phyloP scores from a whole-genome alignment of 768 basidiomycete species.

The Naganishia kalamii region DNA sequence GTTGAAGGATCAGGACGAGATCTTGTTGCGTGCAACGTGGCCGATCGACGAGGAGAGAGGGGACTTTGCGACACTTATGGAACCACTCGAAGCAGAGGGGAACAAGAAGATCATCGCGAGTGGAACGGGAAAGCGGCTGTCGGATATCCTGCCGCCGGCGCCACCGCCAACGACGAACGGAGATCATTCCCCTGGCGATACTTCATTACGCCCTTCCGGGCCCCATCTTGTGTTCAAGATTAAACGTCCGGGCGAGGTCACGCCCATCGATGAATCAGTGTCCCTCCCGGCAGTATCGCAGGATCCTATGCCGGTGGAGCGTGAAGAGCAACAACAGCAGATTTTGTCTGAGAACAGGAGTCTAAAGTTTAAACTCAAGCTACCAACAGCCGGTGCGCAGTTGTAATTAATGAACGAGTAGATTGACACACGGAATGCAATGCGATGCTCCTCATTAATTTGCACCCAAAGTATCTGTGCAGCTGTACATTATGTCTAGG shows the following conservation, averaged over 20 bases:
- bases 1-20: conserved; percentile 17
- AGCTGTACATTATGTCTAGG: no score
- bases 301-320: no score
- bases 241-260: not conserved
- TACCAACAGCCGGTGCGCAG: no score
- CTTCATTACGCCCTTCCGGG: no score
- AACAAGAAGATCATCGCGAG: not conserved
- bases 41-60: conserved; percentile 16
- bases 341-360: no score
- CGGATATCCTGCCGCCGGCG: conserved; percentile 1
- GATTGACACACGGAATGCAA: no score
- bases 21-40: conserved; percentile 20
- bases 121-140: not conserved
- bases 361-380: no score
- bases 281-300: not conserved
- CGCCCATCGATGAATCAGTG: not conserved
- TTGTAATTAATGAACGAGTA: no score
- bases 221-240: no score
- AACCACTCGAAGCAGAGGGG: not conserved
- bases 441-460: no score
- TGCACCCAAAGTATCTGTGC: no score
- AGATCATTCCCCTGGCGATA: not conserved
- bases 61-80: conserved; percentile 13
- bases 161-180: not conserved
- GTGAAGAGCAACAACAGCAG: no score